Conservation (phyloP, 176 grass and related monocot genomes). For the Aegilops bicornis region DNA sequence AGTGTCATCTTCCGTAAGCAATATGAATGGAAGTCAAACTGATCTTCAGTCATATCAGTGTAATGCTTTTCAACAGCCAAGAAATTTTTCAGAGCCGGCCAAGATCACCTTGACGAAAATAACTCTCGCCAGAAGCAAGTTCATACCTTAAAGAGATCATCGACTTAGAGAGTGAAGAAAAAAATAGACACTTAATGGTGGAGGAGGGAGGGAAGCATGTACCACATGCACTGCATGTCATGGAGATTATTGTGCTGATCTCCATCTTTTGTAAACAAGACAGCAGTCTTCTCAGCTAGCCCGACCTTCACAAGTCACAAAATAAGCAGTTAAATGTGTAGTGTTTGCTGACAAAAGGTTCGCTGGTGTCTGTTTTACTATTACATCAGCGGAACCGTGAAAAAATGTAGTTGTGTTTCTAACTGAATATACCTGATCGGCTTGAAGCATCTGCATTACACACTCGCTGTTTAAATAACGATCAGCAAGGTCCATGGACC, state of each 20-base stretch:
- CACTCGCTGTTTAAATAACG: slow-evolving; percentile 98
- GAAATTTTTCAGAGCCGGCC: slow-evolving; percentile 94
- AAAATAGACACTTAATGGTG: background rate
- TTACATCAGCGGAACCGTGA: background rate
- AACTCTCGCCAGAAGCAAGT: slow-evolving; percentile 96
- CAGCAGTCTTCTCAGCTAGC: slow-evolving; percentile 90
- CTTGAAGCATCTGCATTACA: slow-evolving; percentile 98
- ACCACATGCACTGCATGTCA: slow-evolving; percentile 99
- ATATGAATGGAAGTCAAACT: slow-evolving; percentile 99
- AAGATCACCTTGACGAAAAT: slow-evolving; percentile 93
- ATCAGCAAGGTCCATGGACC: slow-evolving; percentile 98
- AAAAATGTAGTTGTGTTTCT: background rate
- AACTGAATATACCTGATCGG: slow-evolving; percentile 75
- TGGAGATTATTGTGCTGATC: slow-evolving; percentile 99
- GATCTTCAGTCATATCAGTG: slow-evolving; percentile 94
- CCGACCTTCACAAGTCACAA: slow-evolving; percentile 62
- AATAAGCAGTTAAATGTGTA: slow-evolving; percentile 2
- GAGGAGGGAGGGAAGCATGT: background rate
- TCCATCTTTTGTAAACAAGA: slow-evolving; percentile 97
- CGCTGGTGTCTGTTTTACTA: background rate
- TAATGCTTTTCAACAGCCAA: slow-evolving; percentile 97
- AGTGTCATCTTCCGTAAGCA: slow-evolving; percentile 99
- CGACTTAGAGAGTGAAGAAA: slow-evolving; percentile 8
- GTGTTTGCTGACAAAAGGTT: background rate
- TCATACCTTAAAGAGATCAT: slow-evolving; percentile 75